Evolutionary conservation across 2,329 filamentous ascomycete species (phyloP).

Genomic region (Exophiala dermatitidis): DNA sequence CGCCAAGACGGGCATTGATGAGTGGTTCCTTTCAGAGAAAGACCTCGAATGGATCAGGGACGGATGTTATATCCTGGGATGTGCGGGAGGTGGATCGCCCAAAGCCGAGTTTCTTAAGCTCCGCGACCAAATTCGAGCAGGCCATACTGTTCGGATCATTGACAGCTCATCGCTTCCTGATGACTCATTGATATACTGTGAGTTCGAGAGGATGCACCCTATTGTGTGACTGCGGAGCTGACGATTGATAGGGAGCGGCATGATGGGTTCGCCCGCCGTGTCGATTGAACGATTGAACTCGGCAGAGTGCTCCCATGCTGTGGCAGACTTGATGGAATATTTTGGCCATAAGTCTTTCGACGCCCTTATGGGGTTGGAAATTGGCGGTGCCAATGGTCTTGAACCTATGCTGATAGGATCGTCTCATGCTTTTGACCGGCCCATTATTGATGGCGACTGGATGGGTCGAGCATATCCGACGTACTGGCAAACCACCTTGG

Average conservation of each 20-base stretch:
- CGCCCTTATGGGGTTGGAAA: conserved; percentile 27
- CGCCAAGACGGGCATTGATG: conserved; percentile 30
- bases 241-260: not conserved
- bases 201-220: not conserved
- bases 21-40: conserved; percentile 42
- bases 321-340: conserved; percentile 10
- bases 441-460: conserved; percentile 41
- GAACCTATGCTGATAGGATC: conserved; percentile 50
- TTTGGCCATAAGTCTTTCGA: conserved; percentile 12
- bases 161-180: conserved; percentile 13
- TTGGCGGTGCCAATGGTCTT: conserved; percentile 58
- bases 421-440: conserved; percentile 20
- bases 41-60: conserved; percentile 42
- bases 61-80: conserved; percentile 45
- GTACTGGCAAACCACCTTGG: not conserved
- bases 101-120: conserved; percentile 2
- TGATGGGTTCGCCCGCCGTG: not conserved
- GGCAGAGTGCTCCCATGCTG: conserved; percentile 7
- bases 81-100: conserved; percentile 40
- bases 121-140: conserved; percentile 6
- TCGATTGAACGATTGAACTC: not conserved
- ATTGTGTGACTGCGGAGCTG: not conserved
- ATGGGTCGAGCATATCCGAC: conserved; percentile 31
- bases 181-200: conserved; percentile 1
- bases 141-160: conserved; percentile 8